Evolutionary conservation across 2,329 filamentous ascomycete genomes (phyloP), one percentile per base, ranked within the genome.

Genomic region (Lasiodiplodia gonubiensis): DNA sequence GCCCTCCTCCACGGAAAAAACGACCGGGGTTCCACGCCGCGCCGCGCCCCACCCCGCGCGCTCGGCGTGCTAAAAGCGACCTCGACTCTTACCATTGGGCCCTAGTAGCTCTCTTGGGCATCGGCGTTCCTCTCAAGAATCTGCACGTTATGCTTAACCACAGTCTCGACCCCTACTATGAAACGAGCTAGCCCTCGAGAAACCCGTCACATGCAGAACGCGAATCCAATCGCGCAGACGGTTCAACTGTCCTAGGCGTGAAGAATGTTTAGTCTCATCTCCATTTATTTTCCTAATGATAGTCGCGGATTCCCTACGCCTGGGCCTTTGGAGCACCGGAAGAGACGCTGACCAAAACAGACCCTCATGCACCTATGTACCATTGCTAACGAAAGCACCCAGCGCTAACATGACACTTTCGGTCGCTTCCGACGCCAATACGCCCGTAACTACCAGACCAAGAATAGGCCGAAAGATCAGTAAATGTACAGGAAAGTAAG

Each of bases 1-100:
- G 48, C 48, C 48, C 23, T 53, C 25, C 64, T 66, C 64, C 64
- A 35, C 64, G 64, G 64, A 66, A 66, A 66, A 66, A 66, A 14
- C 39, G 64, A 51, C 64, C 64, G 64, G 64, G 63, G 52, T 23
- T 55, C 49, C 64, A 46, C 52, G 59, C 42, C 59, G 59, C 25
- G 39, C 23, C 39, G 25, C 27, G 59, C 42, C 59, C 59, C 59
- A 63, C 59, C 30, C n/a, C 30, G n/a, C n/a, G n/a, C n/a, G 16
- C 23, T 35, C 27, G 59, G 42, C 59, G 49, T 25, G 18, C 35
- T 51, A 51, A 63, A 63, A 51, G 27, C 12, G 16, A 63, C 59
- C n/a, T 63, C 59, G n/a, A 51, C 12, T 30, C 42, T 35, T n/a
- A 48, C 25, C 7, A 21, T 18, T 49, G 4, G 11, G 4, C 4